A percentile compares a stretch with the other conserved stretches of the same genome.
Evolutionary conservation across 345 rosid species (phyloP).

Genomic region (Pugionium dolabratum): DNA sequence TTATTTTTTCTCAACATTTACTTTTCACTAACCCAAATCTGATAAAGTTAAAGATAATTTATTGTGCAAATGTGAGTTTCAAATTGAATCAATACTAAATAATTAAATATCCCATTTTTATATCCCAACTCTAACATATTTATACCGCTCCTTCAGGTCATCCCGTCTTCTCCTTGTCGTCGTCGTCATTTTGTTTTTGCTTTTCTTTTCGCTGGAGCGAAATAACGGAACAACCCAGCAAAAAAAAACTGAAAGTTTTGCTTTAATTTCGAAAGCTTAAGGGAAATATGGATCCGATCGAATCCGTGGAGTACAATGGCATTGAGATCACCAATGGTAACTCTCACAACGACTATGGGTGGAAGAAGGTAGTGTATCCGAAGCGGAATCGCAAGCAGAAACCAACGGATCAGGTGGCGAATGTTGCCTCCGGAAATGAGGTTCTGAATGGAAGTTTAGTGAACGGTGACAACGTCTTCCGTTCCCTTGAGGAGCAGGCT

Average conservation of each 20-base stretch:
- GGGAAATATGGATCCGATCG: slow-evolving; percentile 31
- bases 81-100: not conserved
- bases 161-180: slow-evolving; percentile 25
- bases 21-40: no score
- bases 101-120: not conserved
- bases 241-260: not conserved
- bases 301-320: slow-evolving; percentile 41
- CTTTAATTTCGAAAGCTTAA: not conserved
- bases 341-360: slow-evolving; percentile 55
- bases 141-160: slow-evolving; percentile 24
- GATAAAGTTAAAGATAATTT: no score
- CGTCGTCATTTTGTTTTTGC: not conserved
- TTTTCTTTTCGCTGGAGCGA: slow-evolving; percentile 18
- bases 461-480: slow-evolving; percentile 49
- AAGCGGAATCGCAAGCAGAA: slow-evolving; percentile 58
- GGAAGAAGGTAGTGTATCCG: slow-evolving; percentile 68
- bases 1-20: no score
- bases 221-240: not conserved
- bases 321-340: slow-evolving; percentile 36
- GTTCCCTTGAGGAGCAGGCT: slow-evolving; percentile 51
- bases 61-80: not conserved
- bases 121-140: slow-evolving; percentile 9
- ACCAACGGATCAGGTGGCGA: slow-evolving; percentile 43
- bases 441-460: slow-evolving; percentile 33
- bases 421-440: slow-evolving; percentile 16